Base-by-base conservation (phyloP, 129 eudicot species). In the Deinandra increscens region DNA sequence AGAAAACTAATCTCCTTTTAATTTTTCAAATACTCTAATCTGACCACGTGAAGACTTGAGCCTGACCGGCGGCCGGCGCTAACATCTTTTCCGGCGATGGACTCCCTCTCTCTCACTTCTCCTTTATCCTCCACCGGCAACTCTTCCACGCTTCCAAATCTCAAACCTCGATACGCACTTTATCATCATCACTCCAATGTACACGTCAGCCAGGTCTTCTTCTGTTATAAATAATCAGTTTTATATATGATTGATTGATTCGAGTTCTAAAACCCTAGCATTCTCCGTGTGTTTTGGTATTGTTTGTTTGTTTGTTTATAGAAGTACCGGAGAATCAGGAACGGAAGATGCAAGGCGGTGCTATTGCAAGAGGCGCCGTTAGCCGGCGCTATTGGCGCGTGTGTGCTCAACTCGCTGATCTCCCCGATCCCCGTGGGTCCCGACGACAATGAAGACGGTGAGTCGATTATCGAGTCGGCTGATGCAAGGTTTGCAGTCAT, bases 401-500 rank as follows among this genome's bases (percentile, higher is more conserved):
- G 84, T 74, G 79, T 89, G n/a, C 74, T 93, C 6, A 89, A 49
- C 80, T 93, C 98, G 20, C 68, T 89, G 33, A 83, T 80, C 63
- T 89, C 80, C 20, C 87, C 91, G 17, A 51, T 66, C 11, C 77
- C 81, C 0, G 68, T 77, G 13, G 72, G 75, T 45, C 79, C 83
- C 18, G 74, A 81, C 13, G 97, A 87, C 18, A 73, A 72, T n/a
- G 83, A 72, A 19, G 95, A 84, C 14, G 82, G 78, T 45, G 85
- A 86, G 6, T 80, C 88, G 0, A 55, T 74, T 62, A 87, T 93
- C 11, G 89, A 84, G 12, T 70, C 92, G 0, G 83, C 83, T 45
- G 98, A 86, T 74, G 86, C 93, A 0, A 78, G 98, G 79, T 83
- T 89, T 53, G 90, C 97, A 8, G 90, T 93, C 36, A 93, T 93